Evolutionary conservation across 495 filamentous ascomycete species (phyloP), one percentile per base, ranked within the genome.

Genomic region (Aspergillus coremiiformis): DNA sequence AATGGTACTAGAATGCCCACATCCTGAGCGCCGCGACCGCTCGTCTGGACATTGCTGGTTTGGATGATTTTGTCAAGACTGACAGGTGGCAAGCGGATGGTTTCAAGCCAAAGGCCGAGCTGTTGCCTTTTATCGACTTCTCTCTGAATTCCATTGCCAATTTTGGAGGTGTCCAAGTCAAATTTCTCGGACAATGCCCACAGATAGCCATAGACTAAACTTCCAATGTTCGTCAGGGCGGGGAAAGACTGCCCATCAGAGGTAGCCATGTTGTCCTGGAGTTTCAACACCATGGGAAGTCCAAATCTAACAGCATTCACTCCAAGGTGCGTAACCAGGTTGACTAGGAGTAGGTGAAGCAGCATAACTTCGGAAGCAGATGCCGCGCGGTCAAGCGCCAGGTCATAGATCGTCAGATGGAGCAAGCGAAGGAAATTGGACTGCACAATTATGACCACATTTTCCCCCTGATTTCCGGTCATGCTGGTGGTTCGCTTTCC

Each of bases 351-450:
- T 9, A 90, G 72, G 56, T 95, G 87, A 14, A 91, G 73, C 11
- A 93, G 67, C 35, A 87, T 70, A 14, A 93, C 73, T 51, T 95
- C 90, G 1, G 79, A 70, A 49, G 88, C 84, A 30, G 76, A 81
- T 21, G 84, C 76, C 12, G 85, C 77, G 48, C 71, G 80, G 53
- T 92, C 84, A 12, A 89, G 67, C 21, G 86, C 88, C 56, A 84
- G 84, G 57, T 96, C 91, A 63, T 93, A 95, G 22, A 93, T 79
- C 37, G 87, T 84, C 27, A 96, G 75, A 66, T 95, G 89, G 9
- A 96, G 70, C n/a, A 93, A 73, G 57, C 86, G 83, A 20, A 96
- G 73, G 63, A 91, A 95, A 22, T 79, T 84, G 10, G 82, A 84
- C 47, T 78, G 76, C 8, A 74, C 70, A 8, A 70, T 62, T 48